Conservation (phyloP, 306 rosid genomes). For the Clitoria ternatea region DNA sequence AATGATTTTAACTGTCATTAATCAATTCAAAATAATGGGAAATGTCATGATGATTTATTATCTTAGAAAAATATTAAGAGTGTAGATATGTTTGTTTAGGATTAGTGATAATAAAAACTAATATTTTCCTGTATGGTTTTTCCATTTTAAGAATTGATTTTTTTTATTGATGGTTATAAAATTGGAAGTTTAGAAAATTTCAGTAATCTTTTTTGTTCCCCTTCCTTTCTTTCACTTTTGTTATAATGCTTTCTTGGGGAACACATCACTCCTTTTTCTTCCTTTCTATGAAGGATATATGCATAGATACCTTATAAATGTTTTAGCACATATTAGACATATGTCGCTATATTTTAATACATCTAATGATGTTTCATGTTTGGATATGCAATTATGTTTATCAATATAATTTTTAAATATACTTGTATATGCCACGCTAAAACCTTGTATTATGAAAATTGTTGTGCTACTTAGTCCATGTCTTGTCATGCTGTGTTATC, state of each 20-base stretch:
- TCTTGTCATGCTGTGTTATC: neutral
- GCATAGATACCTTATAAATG: neutral
- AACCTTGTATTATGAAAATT: conserved; percentile 8
- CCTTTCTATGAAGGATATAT: neutral
- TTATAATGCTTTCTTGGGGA: neutral
- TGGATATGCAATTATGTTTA: neutral
- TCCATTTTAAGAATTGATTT: neutral
- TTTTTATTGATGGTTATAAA: conserved; percentile 1
- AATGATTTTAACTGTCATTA: conserved; percentile 16
- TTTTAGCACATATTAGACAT: neutral
- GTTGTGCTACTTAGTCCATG: neutral
- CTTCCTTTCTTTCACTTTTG: neutral
- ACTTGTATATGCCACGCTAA: neutral
- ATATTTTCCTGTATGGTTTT: neutral
- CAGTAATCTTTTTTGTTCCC: neutral
- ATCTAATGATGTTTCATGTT: conserved; percentile 15
- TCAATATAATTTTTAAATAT: neutral
- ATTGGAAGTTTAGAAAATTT: conserved; percentile 2
- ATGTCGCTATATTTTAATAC: neutral
- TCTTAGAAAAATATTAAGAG: neutral
- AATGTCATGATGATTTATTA: neutral
- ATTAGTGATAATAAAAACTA: neutral
- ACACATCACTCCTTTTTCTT: neutral
- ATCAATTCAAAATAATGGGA: neutral
- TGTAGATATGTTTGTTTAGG: neutral